Evolutionary conservation across 2,329 filamentous ascomycete species (phyloP).

Genomic region (Fusarium nematophilum): DNA sequence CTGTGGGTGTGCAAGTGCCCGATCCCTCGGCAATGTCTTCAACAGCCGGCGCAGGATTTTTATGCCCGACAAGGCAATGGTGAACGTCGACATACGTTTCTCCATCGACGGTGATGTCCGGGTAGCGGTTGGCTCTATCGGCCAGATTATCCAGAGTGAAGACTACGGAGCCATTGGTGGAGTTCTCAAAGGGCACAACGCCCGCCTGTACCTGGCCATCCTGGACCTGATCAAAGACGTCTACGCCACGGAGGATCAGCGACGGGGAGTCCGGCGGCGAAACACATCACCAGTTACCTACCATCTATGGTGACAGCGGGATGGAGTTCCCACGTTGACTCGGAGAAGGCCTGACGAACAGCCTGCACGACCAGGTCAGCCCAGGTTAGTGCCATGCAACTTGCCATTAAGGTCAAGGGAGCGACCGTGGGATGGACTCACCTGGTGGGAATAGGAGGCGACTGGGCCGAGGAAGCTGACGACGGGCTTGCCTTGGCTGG

Average conservation of each 20-base stretch:
- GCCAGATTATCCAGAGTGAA: constrained; percentile 91
- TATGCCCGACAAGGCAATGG: constrained; percentile 81
- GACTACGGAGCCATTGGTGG: constrained; percentile 91
- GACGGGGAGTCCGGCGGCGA: not conserved
- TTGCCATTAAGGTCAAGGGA: constrained; percentile 14
- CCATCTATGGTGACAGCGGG: constrained; percentile 65
- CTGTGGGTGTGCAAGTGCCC: constrained; percentile 63
- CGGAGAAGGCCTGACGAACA: constrained; percentile 60
- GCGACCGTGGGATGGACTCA: constrained; percentile 41
- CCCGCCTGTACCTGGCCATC: constrained; percentile 72
- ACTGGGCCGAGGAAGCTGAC: constrained; percentile 63
- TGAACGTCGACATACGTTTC: constrained; percentile 90
- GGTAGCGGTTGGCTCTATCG: constrained; percentile 73
- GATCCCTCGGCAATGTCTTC: constrained; percentile 50
- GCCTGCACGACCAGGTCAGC: constrained; percentile 52
- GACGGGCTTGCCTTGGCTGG: constrained; percentile 50
- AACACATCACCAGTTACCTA: constrained; percentile 39
- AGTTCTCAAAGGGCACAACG: constrained; percentile 96
- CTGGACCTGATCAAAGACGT: constrained; percentile 85
- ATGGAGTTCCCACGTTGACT: constrained; percentile 58
- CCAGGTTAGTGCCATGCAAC: constrained; percentile 32
- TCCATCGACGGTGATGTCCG: constrained; percentile 79
- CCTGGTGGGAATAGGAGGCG: constrained; percentile 64
- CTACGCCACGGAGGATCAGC: constrained; percentile 53
- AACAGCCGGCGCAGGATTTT: constrained; percentile 40